A percentile compares a stretch with the other conserved stretches of the same genome.
phyloP scores from a whole-genome alignment of 1,284 basidiomycete genomes.

The Rhodotorula sp. region DNA sequence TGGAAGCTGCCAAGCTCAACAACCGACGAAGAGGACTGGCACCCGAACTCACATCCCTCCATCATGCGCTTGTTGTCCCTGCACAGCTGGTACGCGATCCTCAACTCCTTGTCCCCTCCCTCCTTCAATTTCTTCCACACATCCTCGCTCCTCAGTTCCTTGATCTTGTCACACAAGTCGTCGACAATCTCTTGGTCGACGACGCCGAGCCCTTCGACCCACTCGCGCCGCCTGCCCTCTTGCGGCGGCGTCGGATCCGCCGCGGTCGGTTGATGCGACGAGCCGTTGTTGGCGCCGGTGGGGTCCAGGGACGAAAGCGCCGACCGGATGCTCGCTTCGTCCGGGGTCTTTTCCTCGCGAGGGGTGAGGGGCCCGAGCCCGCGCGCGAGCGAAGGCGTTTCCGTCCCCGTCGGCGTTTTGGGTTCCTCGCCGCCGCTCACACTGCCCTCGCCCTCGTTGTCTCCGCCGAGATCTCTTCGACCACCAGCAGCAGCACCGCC shows the following conservation, averaged over 20 bases:
- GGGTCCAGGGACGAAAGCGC: not conserved
- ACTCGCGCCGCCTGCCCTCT: slow-evolving; percentile 48
- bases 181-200: slow-evolving; percentile 88
- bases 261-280: not conserved
- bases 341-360: not conserved
- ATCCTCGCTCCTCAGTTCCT: slow-evolving; percentile 74
- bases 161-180: slow-evolving; percentile 72
- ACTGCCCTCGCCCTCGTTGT: not conserved
- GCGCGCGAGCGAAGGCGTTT: not conserved
- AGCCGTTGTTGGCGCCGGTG: not conserved
- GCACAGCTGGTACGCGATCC: slow-evolving; percentile 92
- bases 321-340: not conserved
- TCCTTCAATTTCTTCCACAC: slow-evolving; percentile 79
- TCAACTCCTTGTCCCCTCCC: slow-evolving; percentile 90
- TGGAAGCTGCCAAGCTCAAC: not conserved
- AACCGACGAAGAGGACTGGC: slow-evolving; percentile 43
- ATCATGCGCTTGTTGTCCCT: slow-evolving; percentile 83
- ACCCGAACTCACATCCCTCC: slow-evolving; percentile 51
- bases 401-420: slow-evolving; percentile 6
- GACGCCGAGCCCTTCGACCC: slow-evolving; percentile 64
- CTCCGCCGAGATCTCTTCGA: not conserved
- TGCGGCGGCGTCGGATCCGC: too few species aligned
- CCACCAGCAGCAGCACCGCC: not conserved
- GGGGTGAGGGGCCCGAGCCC: not conserved
- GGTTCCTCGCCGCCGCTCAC: not conserved